These are phyloP conservation scores for Drechslerella dactyloides DNA, from an alignment of 2,329 filamentous ascomycete species.

Conservation along the genomic window DNA sequence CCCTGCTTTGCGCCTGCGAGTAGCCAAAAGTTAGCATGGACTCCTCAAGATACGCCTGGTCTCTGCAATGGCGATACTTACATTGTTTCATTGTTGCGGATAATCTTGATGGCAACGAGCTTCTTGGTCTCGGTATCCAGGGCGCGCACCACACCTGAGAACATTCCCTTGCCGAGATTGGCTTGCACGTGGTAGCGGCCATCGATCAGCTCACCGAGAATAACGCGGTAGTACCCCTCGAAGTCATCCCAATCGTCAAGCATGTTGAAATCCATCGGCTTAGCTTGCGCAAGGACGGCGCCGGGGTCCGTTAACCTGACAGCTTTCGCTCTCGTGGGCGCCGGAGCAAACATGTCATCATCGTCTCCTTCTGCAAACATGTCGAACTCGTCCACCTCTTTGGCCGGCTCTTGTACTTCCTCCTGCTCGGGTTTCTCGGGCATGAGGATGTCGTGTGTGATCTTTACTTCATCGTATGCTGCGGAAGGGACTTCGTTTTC, in stretches of 20 bases:
- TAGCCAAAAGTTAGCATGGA: constrained; percentile 53
- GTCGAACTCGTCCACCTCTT: constrained; percentile 75
- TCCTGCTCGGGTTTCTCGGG: constrained; percentile 57
- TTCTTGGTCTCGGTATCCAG: constrained; percentile 75
- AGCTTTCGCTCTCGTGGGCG: constrained; percentile 58
- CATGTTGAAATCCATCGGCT: constrained; percentile 73
- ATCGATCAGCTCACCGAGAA: constrained; percentile 87
- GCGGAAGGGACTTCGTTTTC: constrained; percentile 65
- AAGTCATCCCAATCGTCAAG: constrained; percentile 92
- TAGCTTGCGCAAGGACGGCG: constrained; percentile 61
- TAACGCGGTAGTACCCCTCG: constrained; percentile 95
- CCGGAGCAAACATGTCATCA: constrained; percentile 69
- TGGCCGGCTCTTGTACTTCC: constrained; percentile 60
- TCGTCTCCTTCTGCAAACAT: constrained; percentile 85
- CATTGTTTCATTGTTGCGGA: constrained; percentile 94
- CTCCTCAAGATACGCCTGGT: not conserved
- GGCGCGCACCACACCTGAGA: constrained; percentile 92
- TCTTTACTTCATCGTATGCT: constrained; percentile 67
- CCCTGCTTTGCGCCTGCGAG: constrained; percentile 74
- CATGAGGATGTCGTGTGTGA: constrained; percentile 58
- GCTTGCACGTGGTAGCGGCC: constrained; percentile 88
- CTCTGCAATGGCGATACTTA: constrained; percentile 54
- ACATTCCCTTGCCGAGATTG: constrained; percentile 90
- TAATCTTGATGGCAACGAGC: constrained; percentile 95
- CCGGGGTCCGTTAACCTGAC: constrained; percentile 63